Evolutionary conservation across 768 basidiomycete species (phyloP).

Genomic region (Gloeostereum incarnatum): DNA sequence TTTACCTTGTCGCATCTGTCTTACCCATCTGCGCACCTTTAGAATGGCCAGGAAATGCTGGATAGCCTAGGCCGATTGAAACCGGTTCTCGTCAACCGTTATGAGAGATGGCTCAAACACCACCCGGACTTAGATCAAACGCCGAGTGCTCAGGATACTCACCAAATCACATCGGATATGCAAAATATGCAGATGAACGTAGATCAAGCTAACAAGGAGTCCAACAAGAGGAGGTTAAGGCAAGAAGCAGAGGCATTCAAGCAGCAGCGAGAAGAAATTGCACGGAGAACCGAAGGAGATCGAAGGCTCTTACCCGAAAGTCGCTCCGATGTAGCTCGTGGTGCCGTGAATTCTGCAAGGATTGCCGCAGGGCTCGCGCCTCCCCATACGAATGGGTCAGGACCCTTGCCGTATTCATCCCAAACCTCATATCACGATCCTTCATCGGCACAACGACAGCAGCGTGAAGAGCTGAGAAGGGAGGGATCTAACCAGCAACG

Average conservation of each 20-base stretch:
- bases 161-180: too few species aligned
- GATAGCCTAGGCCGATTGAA: constrained; percentile 58
- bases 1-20: background rate
- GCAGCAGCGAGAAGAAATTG: constrained; percentile 6
- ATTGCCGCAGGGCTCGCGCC: too few species aligned
- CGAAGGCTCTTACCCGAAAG: too few species aligned
- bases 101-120: constrained; percentile 46
- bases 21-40: constrained; percentile 9
- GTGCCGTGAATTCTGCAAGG: too few species aligned
- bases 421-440: too few species aligned
- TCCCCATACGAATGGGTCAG: too few species aligned
- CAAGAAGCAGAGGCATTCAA: constrained; percentile 11
- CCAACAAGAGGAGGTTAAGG: constrained; percentile 11
- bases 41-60: constrained; percentile 75
- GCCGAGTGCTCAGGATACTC: too few species aligned
- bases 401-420: too few species aligned
- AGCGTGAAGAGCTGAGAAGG: background rate
- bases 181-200: too few species aligned
- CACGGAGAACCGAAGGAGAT: constrained; percentile 1
- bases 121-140: constrained; percentile 36
- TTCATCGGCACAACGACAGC: too few species aligned
- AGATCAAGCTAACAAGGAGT: constrained; percentile 9
- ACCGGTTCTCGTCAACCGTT: constrained; percentile 49
- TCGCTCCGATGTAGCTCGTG: too few species aligned
- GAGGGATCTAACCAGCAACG: background rate